phyloP scores from a whole-genome alignment of 768 basidiomycete species.

The Russula griseocarnosa region DNA sequence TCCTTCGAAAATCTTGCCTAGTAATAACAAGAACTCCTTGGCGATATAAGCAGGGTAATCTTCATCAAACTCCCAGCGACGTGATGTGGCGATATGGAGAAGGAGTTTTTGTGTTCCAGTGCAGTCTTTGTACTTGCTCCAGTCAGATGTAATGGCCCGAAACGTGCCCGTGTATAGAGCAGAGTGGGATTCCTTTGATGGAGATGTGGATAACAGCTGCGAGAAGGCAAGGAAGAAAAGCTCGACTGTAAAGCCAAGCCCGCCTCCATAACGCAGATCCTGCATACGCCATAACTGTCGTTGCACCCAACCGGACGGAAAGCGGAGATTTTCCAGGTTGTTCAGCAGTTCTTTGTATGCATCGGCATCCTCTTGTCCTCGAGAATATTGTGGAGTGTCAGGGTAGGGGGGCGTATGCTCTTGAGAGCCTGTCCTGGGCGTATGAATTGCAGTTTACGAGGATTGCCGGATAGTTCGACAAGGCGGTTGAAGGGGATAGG shows the following conservation, averaged over 20 bases:
- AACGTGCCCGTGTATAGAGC: neutral
- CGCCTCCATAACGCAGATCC: neutral
- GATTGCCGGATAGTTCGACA: neutral
- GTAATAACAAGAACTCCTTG: neutral
- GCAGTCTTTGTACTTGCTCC: neutral
- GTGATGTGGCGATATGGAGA: neutral
- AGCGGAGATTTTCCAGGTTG: neutral
- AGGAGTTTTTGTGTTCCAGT: slow-evolving; percentile 7
- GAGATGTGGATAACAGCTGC: neutral
- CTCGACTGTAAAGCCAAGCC: slow-evolving; percentile 10
- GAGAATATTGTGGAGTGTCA: neutral
- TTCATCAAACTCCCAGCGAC: neutral
- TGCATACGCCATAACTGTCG: neutral
- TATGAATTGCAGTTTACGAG: neutral
- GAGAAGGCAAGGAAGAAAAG: no score
- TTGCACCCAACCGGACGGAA: neutral
- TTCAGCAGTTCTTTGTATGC: neutral
- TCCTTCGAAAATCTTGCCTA: neutral
- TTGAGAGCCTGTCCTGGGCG: neutral
- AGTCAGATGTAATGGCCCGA: neutral
- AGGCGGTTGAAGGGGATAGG: neutral
- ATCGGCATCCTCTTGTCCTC: neutral
- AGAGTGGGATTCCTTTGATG: neutral
- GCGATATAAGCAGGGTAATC: neutral
- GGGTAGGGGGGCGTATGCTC: neutral